Evolutionary conservation across 108 stramenopile genomes (phyloP).

Genomic region (Bacterosira constricta): DNA sequence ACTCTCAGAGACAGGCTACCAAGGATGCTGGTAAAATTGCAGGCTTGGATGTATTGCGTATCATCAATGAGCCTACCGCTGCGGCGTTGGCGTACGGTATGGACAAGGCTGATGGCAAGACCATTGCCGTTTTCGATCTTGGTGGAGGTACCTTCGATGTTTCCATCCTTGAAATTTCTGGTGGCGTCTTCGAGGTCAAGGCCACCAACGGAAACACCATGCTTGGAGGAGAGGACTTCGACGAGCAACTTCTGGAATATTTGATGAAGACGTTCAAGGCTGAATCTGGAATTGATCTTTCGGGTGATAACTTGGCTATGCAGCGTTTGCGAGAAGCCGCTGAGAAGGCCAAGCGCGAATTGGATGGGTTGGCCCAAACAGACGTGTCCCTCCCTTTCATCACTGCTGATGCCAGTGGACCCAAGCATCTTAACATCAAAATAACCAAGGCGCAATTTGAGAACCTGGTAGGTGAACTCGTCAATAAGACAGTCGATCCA

Average conservation of each 20-base stretch:
- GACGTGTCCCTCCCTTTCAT: slow-evolving; percentile 99
- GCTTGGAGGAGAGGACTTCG: slow-evolving; percentile 99
- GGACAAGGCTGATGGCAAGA: slow-evolving; percentile 99
- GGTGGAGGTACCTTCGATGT: slow-evolving; percentile 99
- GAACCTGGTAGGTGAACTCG: slow-evolving; percentile 90
- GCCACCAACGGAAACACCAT: slow-evolving; percentile 99
- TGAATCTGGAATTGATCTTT: slow-evolving; percentile 94
- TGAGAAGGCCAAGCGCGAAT: slow-evolving; percentile 99
- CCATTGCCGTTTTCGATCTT: slow-evolving; percentile 99
- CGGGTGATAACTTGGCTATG: slow-evolving; percentile 95
- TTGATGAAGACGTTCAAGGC: slow-evolving; percentile 94
- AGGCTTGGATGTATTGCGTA: slow-evolving; percentile 97
- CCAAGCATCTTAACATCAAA: slow-evolving; percentile 98
- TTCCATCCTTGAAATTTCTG: slow-evolving; percentile 97
- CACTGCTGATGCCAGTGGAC: slow-evolving; percentile 97
- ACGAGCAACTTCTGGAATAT: slow-evolving; percentile 93
- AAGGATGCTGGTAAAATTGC: slow-evolving; percentile 99
- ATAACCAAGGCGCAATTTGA: slow-evolving; percentile 96
- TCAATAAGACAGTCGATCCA: slow-evolving; percentile 94
- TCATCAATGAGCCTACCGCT: slow-evolving; percentile 99
- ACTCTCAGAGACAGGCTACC: slow-evolving; percentile 97
- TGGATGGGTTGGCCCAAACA: slow-evolving; percentile 98
- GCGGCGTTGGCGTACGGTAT: slow-evolving; percentile 99
- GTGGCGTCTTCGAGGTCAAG: slow-evolving; percentile 99
- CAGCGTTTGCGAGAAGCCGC: slow-evolving; percentile 98